Conservation (phyloP, 169 alveolate genomes). For the Eimeria acervulina region DNA sequence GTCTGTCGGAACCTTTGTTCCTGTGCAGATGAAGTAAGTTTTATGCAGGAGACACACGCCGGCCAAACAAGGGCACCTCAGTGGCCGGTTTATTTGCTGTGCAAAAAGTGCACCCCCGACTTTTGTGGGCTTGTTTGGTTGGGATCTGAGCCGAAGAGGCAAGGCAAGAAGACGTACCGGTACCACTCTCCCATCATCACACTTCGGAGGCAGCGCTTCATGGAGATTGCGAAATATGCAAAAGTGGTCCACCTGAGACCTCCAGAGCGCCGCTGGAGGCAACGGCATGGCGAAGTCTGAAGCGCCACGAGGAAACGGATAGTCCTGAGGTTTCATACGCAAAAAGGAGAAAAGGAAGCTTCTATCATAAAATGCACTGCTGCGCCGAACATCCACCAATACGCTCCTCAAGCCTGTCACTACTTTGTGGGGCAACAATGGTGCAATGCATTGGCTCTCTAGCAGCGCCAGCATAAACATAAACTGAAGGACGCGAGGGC, state of each 20-base stretch:
- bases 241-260: constrained; percentile 82
- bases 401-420: neutral
- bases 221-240: constrained; percentile 82
- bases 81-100: neutral
- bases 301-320: constrained; percentile 81
- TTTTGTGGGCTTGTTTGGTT: neutral
- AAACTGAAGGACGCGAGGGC: neutral
- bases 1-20: constrained; percentile 71
- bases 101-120: neutral
- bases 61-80: neutral
- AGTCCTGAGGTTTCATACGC: constrained; percentile 35
- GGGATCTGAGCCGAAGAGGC: neutral
- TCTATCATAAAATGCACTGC: neutral
- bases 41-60: neutral
- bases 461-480: neutral
- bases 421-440: neutral
- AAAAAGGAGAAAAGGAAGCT: neutral
- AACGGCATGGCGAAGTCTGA: constrained; percentile 65
- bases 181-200: constrained; percentile 34
- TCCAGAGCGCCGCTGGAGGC: constrained; percentile 80
- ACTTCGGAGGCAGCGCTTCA: constrained; percentile 79
- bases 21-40: constrained; percentile 42
- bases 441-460: neutral
- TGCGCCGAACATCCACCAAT: neutral
- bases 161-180: constrained; percentile 6